Evolutionary conservation across 1,284 basidiomycete genomes (phyloP).

Genomic region (Sporisorium sorghi): DNA sequence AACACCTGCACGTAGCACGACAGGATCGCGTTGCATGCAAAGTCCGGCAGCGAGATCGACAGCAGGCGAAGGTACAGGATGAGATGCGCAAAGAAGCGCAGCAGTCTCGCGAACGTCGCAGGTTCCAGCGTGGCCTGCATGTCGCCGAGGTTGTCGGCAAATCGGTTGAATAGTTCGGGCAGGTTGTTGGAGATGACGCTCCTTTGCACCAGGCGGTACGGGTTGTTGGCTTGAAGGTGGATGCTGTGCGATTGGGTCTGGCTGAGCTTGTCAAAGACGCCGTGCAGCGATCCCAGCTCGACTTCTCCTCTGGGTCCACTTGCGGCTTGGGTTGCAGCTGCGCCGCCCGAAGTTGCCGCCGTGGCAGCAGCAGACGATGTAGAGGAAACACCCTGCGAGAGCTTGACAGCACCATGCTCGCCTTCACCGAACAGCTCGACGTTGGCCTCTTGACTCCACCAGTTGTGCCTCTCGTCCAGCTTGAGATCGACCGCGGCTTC

Average conservation of each 20-base stretch:
- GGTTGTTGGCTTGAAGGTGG: slow-evolving; percentile 75
- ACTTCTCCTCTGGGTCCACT: slow-evolving; percentile 11
- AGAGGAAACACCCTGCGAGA: slow-evolving; percentile 35
- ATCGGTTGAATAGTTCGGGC: slow-evolving; percentile 69
- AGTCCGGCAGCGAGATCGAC: slow-evolving; percentile 72
- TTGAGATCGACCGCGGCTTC: slow-evolving; percentile 80
- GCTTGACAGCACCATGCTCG: slow-evolving; percentile 53
- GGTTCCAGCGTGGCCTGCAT: slow-evolving; percentile 53
- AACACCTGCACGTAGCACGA: slow-evolving; percentile 89
- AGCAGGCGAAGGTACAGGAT: slow-evolving; percentile 89
- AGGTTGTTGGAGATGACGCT: slow-evolving; percentile 84
- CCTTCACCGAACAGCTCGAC: slow-evolving; percentile 40
- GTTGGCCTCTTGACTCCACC: slow-evolving; percentile 70
- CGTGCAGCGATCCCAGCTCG: slow-evolving; percentile 39
- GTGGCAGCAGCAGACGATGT: slow-evolving; percentile 23
- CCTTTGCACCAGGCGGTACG: slow-evolving; percentile 86
- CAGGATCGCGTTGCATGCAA: slow-evolving; percentile 81
- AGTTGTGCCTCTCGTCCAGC: slow-evolving; percentile 60
- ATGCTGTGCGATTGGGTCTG: slow-evolving; percentile 58
- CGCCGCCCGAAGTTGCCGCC: slow-evolving; percentile 13
- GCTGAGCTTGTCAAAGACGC: slow-evolving; percentile 62
- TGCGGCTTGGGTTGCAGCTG: slow-evolving; percentile 7
- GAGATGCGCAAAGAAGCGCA: slow-evolving; percentile 94
- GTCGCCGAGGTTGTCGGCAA: slow-evolving; percentile 57
- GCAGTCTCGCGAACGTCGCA: slow-evolving; percentile 68